These are phyloP conservation scores for Metschnikowia shivogae DNA, from an alignment of 805 yeast genomes.

Conservation along the genomic window DNA sequence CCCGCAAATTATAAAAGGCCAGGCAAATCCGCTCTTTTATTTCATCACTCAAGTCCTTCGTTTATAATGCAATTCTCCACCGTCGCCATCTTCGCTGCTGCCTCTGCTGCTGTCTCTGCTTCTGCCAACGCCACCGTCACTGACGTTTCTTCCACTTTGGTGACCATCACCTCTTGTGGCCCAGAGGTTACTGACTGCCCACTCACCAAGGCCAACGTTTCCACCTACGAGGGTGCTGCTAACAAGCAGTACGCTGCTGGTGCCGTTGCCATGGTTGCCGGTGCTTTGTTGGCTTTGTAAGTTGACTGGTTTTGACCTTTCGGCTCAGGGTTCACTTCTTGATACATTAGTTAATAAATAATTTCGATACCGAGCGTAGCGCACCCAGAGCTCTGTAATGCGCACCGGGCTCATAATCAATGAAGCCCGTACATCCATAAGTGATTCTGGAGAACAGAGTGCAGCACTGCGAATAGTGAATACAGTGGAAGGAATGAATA, in stretches of 20 bases:
- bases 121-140: conserved; percentile 15
- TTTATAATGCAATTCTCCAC: conserved; percentile 21
- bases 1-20: conserved; percentile 4
- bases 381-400: no score
- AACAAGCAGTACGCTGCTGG: conserved; percentile 26
- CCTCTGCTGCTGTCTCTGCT: conserved; percentile 18
- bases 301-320: conserved; percentile 6
- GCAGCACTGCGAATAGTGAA: no score
- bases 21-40: conserved; percentile 1
- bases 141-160: conserved; percentile 15
- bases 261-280: conserved; percentile 24
- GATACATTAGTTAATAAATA: conserved; percentile 13
- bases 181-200: conserved; percentile 19
- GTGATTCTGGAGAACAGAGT: no score
- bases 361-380: no score
- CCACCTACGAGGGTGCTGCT: conserved; percentile 20
- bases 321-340: conserved; percentile 11
- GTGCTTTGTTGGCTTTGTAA: conserved; percentile 31
- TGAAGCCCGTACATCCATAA: no score
- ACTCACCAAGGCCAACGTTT: conserved; percentile 14
- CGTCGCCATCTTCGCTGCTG: conserved; percentile 20
- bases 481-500: no score
- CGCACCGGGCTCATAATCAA: no score
- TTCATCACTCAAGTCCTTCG: conserved; percentile 15
- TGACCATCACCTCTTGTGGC: conserved; percentile 22